These are phyloP conservation scores for Curvularia sp. DNA, from an alignment of 2,329 filamentous ascomycete species.

Conservation along the genomic window DNA sequence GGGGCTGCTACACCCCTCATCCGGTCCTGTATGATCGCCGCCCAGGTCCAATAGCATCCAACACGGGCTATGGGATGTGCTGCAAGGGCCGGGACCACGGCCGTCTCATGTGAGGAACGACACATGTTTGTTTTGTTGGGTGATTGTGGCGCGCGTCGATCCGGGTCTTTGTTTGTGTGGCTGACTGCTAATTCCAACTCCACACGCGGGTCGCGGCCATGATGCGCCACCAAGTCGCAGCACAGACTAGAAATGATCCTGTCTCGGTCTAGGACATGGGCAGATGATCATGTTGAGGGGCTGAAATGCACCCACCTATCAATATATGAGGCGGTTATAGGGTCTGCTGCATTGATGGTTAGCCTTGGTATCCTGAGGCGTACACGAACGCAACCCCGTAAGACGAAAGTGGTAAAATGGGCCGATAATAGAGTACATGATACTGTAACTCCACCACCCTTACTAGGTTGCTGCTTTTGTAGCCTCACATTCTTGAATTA, in stretches of 20 bases:
- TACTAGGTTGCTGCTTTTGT: background rate
- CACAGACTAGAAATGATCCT: conserved; percentile 13
- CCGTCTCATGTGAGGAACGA: conserved; percentile 21
- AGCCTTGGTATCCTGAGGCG: conserved; percentile 25
- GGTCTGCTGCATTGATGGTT: conserved; percentile 8
- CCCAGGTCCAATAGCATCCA: conserved; percentile 16
- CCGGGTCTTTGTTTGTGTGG: conserved; percentile 17
- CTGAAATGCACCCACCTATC: conserved; percentile 10
- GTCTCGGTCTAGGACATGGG: conserved; percentile 12
- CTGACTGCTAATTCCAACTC: conserved; percentile 15
- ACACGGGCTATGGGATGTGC: conserved; percentile 18
- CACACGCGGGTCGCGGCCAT: conserved; percentile 10
- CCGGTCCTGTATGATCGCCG: conserved; percentile 29
- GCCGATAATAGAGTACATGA: conserved; percentile 10
- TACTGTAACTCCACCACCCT: conserved; percentile 4
- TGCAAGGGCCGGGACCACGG: conserved; percentile 15
- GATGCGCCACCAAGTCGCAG: conserved; percentile 11
- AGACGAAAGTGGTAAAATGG: conserved; percentile 9
- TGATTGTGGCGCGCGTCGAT: conserved; percentile 20
- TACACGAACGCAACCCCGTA: conserved; percentile 20
- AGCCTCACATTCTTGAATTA: conserved; percentile 3
- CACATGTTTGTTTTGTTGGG: conserved; percentile 9
- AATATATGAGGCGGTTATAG: conserved; percentile 26
- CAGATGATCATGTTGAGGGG: conserved; percentile 1
- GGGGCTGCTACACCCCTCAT: conserved; percentile 25